Conservation (phyloP, 1,284 basidiomycete genomes). For the Gymnopus androsaceus region DNA sequence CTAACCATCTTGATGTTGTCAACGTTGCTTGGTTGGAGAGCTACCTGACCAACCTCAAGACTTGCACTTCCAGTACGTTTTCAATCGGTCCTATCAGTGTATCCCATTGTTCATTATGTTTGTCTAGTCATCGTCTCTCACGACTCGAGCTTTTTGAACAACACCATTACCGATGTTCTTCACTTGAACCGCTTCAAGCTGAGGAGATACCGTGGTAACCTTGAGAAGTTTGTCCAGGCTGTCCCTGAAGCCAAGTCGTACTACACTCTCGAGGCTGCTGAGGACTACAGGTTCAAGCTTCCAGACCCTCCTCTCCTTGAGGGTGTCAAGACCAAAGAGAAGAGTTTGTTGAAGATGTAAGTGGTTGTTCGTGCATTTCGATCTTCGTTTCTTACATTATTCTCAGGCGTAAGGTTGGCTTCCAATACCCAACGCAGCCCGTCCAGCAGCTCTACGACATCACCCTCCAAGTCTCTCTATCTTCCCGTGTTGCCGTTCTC, state of each 20-base stretch:
- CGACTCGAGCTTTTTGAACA: slow-evolving; percentile 99
- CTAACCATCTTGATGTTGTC: slow-evolving; percentile 97
- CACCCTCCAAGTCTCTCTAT: slow-evolving; percentile 93
- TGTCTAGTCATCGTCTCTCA: slow-evolving; percentile 91
- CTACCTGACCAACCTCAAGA: slow-evolving; percentile 88
- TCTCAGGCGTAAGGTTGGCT: slow-evolving; percentile 81
- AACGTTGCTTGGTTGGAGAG: slow-evolving; percentile 96
- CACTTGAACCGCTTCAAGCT: slow-evolving; percentile 99
- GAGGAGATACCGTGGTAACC: slow-evolving; percentile 96
- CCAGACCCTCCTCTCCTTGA: slow-evolving; percentile 95
- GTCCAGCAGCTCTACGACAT: slow-evolving; percentile 94
- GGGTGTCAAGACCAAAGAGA: slow-evolving; percentile 99
- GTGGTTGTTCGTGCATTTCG: slow-evolving; percentile 10
- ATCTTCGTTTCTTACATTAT: slow-evolving; percentile 1
- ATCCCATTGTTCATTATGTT: slow-evolving; percentile 22
- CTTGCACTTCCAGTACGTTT: slow-evolving; percentile 86
- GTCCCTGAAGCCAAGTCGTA: slow-evolving; percentile 98
- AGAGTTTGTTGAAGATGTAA: slow-evolving; percentile 92
- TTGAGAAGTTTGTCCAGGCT: slow-evolving; percentile 91
- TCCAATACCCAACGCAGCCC: slow-evolving; percentile 89
- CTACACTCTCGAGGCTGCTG: slow-evolving; percentile 91
- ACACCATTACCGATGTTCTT: slow-evolving; percentile 97
- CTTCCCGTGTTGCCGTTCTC: slow-evolving; percentile 94
- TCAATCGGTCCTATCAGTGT: slow-evolving; percentile 18
- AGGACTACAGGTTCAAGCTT: slow-evolving; percentile 97